Percentiles rank a stretch among this genome's conserved stretches.
These are phyloP conservation scores for Schwanniomyces pseudopolymorphus DNA, from an alignment of 805 yeast genomes.

Conservation along the genomic window DNA sequence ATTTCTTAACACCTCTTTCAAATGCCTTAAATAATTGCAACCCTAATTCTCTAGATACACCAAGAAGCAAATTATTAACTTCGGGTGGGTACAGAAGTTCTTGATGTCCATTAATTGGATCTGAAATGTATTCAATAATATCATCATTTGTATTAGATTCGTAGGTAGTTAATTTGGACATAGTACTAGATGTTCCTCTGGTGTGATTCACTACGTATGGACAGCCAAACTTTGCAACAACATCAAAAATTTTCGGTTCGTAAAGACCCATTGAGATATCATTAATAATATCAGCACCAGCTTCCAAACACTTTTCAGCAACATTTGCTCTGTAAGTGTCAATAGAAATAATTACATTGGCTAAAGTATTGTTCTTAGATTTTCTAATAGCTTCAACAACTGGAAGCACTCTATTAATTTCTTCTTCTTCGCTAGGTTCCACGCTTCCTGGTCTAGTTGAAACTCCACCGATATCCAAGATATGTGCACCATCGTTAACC, in stretches of 20 bases:
- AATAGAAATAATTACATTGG: slow-evolving; percentile 62
- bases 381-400: slow-evolving; percentile 61
- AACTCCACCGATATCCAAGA: slow-evolving; percentile 92
- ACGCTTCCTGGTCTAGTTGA: slow-evolving; percentile 86
- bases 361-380: slow-evolving; percentile 31
- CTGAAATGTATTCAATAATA: slow-evolving; percentile 36
- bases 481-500: slow-evolving; percentile 61
- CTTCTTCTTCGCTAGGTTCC: slow-evolving; percentile 64
- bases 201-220: slow-evolving; percentile 84
- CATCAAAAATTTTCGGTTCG: slow-evolving; percentile 64
- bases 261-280: slow-evolving; percentile 82
- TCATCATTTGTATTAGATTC: slow-evolving; percentile 35
- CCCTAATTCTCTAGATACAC: slow-evolving; percentile 66
- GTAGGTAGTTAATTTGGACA: slow-evolving; percentile 63
- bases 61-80: slow-evolving; percentile 45
- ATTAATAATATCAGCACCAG: slow-evolving; percentile 90
- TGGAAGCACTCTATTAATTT: slow-evolving; percentile 68
- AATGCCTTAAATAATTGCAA: slow-evolving; percentile 56
- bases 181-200: slow-evolving; percentile 76
- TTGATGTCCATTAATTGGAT: slow-evolving; percentile 23
- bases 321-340: slow-evolving; percentile 84
- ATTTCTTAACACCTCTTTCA: slow-evolving; percentile 65
- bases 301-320: slow-evolving; percentile 63
- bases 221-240: slow-evolving; percentile 67
- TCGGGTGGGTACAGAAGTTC: slow-evolving; percentile 16